phyloP scores from a whole-genome alignment of 2,329 filamentous ascomycete genomes.

The Stenocarpella maydis region DNA sequence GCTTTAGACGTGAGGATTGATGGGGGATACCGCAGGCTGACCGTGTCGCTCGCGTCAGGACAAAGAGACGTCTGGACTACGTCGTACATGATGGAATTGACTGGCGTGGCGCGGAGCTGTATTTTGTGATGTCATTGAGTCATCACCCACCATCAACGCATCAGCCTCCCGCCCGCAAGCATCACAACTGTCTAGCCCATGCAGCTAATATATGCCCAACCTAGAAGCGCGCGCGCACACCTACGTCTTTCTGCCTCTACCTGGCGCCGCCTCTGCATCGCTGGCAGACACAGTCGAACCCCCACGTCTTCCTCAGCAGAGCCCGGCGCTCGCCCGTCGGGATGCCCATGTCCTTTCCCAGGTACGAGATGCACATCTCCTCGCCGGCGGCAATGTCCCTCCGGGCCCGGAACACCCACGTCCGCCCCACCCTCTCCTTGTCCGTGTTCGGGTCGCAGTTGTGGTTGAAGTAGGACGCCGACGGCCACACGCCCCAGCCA shows the following conservation, averaged over 20 bases:
- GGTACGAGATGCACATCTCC: slow-evolving; percentile 33
- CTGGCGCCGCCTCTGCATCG: slow-evolving; percentile 9
- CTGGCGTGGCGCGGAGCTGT: not conserved
- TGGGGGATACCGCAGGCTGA: too few relatives aligned
- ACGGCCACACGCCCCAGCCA: slow-evolving; percentile 32
- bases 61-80: too few relatives aligned
- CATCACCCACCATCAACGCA: slow-evolving; percentile 15
- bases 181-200: too few relatives aligned
- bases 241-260: too few relatives aligned
- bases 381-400: slow-evolving; percentile 8
- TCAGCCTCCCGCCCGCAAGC: too few relatives aligned
- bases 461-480: slow-evolving; percentile 34
- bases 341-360: slow-evolving; percentile 28
- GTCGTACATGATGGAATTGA: too few relatives aligned
- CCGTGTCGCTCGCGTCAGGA: not conserved
- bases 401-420: slow-evolving; percentile 29
- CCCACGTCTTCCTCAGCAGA: slow-evolving; percentile 30
- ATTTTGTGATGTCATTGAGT: slow-evolving; percentile 20
- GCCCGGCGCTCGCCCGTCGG: slow-evolving; percentile 22
- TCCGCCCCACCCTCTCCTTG: slow-evolving; percentile 25
- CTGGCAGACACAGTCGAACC: slow-evolving; percentile 31
- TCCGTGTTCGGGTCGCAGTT: slow-evolving; percentile 30
- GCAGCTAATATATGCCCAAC: too few relatives aligned
- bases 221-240: too few relatives aligned
- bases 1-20: too few relatives aligned